phyloP scores from a whole-genome alignment of 371 early-diverging fungal species.

The Mortierella sp. region DNA sequence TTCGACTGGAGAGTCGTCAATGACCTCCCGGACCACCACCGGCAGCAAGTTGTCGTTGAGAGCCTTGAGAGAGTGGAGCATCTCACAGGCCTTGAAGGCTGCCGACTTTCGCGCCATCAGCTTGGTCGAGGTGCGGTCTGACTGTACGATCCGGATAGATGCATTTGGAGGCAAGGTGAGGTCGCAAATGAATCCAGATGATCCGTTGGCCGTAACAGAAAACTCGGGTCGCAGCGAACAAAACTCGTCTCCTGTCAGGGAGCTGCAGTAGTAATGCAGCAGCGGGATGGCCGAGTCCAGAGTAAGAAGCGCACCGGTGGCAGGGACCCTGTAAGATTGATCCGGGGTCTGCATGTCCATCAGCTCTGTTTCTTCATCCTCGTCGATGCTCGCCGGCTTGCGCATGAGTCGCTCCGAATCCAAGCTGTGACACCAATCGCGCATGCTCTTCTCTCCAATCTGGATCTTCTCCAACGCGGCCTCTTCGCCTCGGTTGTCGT shows the following conservation, averaged over 20 bases:
- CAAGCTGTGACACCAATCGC: conserved; percentile 61
- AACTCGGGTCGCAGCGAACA: conserved; percentile 63
- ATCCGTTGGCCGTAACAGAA: conserved; percentile 41
- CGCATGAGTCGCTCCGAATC: conserved; percentile 64
- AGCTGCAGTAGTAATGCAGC: conserved; percentile 74
- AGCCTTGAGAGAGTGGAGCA: conserved; percentile 74
- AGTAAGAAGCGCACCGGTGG: conserved; percentile 77
- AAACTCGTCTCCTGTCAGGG: conserved; percentile 73
- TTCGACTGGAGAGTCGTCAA: conserved; percentile 21
- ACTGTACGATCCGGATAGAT: conserved; percentile 68
- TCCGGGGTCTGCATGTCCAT: conserved; percentile 48
- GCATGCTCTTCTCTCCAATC: conserved; percentile 67
- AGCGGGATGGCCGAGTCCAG: conserved; percentile 71
- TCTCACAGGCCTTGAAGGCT: conserved; percentile 78
- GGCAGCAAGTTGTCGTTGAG: conserved; percentile 85
- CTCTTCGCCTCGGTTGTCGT: conserved; percentile 60
- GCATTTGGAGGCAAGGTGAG: conserved; percentile 77
- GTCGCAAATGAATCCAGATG: conserved; percentile 58
- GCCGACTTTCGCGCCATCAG: conserved; percentile 79
- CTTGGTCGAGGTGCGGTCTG: conserved; percentile 71
- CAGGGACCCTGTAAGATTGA: conserved; percentile 61
- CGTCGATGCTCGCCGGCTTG: conserved; percentile 33
- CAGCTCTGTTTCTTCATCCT: conserved; percentile 34
- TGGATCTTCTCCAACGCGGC: conserved; percentile 60
- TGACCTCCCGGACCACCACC: conserved; percentile 11